Conservation (phyloP, 75 land plant species). For the Picea glauca region DNA sequence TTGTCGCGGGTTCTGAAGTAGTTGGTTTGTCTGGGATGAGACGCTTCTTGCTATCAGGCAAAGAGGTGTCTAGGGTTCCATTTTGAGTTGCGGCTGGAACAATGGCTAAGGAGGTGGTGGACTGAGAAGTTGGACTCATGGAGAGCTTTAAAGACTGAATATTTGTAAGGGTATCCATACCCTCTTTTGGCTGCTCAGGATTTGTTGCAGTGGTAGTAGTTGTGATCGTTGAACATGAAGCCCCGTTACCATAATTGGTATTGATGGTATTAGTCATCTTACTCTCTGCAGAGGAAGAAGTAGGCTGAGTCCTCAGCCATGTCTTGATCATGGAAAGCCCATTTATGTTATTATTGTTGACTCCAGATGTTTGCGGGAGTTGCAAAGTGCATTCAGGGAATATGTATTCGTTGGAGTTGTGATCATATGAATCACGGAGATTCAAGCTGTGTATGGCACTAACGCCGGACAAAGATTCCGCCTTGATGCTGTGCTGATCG, state of each 20-base stretch:
- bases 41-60: too few species aligned
- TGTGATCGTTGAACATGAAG: not conserved
- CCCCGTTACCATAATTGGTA: not conserved
- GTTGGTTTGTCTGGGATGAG: too few species aligned
- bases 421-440: not conserved
- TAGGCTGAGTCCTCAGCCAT: conserved; percentile 25
- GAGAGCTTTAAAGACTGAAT: conserved; percentile 22
- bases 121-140: conserved; percentile 12
- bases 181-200: not conserved
- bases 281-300: not conserved
- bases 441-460: not conserved
- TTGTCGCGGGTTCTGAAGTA: too few species aligned
- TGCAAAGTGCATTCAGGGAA: not conserved
- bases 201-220: not conserved
- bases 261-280: not conserved
- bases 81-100: not conserved
- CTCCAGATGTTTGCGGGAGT: not conserved
- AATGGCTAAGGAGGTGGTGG: not conserved
- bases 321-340: conserved; percentile 25
- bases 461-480: not conserved
- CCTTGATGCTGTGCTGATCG: not conserved
- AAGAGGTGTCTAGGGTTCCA: too few species aligned
- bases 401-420: not conserved
- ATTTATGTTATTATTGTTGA: not conserved
- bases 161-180: too few species aligned